A percentile compares a stretch with the other conserved stretches of the same genome.
Evolutionary conservation across 2,329 filamentous ascomycete genomes (phyloP).

Genomic region (Metarhizium rileyi): DNA sequence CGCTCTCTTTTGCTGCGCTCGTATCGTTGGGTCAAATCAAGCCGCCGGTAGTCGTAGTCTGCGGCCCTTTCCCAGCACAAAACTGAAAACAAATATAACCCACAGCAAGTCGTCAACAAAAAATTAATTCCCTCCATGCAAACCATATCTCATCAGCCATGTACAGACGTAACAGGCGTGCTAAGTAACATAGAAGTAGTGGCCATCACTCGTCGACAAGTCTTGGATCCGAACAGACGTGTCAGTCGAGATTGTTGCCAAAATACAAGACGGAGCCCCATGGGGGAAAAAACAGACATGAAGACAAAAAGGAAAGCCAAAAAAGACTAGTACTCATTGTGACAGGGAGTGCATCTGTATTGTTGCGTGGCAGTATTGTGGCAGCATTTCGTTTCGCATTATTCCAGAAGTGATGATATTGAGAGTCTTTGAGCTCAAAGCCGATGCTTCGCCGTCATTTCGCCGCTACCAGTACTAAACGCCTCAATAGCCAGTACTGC

Average conservation of each 20-base stretch:
- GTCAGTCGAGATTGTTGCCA: constrained; percentile 18
- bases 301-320: constrained; percentile 7
- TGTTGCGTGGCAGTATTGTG: constrained; percentile 8
- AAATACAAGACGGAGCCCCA: constrained; percentile 16
- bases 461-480: neutral
- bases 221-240: constrained; percentile 17
- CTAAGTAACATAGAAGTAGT: constrained; percentile 23
- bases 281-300: constrained; percentile 10
- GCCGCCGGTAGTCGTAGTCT: constrained; percentile 9
- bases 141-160: constrained; percentile 36
- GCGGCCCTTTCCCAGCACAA: constrained; percentile 6
- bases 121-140: constrained; percentile 30
- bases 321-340: neutral
- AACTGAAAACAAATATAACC: neutral
- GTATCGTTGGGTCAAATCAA: constrained; percentile 19
- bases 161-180: constrained; percentile 28
- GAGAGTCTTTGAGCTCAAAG: neutral
- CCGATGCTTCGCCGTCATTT: neutral
- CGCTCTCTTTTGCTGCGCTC: constrained; percentile 19
- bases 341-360: constrained; percentile 8
- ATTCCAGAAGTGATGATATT: neutral
- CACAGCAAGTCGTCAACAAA: constrained; percentile 19
- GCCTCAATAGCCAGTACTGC: neutral
- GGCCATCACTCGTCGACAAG: constrained; percentile 16
- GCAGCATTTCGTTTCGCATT: constrained; percentile 4